Evolutionary conservation across 2,329 filamentous ascomycete genomes (phyloP), one percentile per base, ranked within the genome.

Genomic region (Hypoxylon sp.): DNA sequence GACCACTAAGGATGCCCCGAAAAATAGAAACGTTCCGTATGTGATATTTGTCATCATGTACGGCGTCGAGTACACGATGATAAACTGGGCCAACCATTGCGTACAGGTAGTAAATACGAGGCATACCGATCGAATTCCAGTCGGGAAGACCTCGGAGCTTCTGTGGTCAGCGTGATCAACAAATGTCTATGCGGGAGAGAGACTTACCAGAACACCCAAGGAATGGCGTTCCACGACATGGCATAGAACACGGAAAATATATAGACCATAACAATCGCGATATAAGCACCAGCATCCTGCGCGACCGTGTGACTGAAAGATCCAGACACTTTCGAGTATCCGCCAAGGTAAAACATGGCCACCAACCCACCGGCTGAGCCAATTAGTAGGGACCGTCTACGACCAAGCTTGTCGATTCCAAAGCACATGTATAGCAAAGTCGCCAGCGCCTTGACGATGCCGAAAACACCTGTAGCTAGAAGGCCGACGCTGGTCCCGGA

Each of bases 401-500:
- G 63, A 5, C 68, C 68, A 6, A 67, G 46, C 8, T 52, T 55
- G 29, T 70, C 68, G 4, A 67, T 63, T 10, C 67, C 37, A 48
- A 68, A 67, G 31, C 53, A 24, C 23, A 60, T 55, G n/a, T 41
- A 92, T 60, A 91, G 58, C 24, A 91, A 72, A 0, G 89, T 91
- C 35, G 88, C 74, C 0, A 81, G 74, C 0, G 88, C 91, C 79
- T 91, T 91, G 69, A 92, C 87, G 1, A 91, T 86, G 45, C 89
- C 90, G 65, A 90, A 92, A 61, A 92, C 85, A 20, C 90, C 90
- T 0, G 89, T 92, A 0, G 88, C 90, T 24, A 82, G 71, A 60
- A 82, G 77, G 31, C 74, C 70, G 0, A 75, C 77, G 66, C 75
- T 77, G 43, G 75, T 78, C 10, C 79, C 79, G 1, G 72, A 75